These are phyloP conservation scores for Grosmannia huntii DNA, from an alignment of 2,329 filamentous ascomycete genomes.

Conservation along the genomic window DNA sequence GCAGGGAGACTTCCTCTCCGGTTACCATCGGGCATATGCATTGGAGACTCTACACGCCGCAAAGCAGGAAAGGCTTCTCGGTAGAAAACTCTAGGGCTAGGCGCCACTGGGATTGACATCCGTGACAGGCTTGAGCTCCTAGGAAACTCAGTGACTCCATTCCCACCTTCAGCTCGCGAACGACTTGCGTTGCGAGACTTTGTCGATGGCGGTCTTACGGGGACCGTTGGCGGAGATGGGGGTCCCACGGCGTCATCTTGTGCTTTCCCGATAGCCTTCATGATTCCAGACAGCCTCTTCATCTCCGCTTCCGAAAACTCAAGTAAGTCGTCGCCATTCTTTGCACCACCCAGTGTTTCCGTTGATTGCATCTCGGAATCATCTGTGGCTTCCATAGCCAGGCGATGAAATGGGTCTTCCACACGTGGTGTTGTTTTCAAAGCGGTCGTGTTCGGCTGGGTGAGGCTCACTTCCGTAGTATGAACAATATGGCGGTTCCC, in stretches of 20 bases:
- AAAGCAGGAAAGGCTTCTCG: not conserved
- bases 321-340: not conserved
- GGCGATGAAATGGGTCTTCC: no score
- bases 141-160: not conserved
- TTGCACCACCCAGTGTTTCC: not conserved
- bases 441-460: no score
- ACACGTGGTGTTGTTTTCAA: no score
- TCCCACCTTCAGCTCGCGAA: not conserved
- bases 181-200: constrained; percentile 25
- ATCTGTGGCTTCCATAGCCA: not conserved
- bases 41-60: not conserved
- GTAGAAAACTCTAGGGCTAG: constrained; percentile 17
- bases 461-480: no score
- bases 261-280: not conserved
- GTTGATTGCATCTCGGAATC: not conserved
- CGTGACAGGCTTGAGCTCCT: not conserved
- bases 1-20: not conserved
- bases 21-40: constrained; percentile 2
- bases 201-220: constrained; percentile 17
- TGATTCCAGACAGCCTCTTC: not conserved
- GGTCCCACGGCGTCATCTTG: not conserved
- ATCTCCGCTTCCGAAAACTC: not conserved
- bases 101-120: constrained; percentile 14
- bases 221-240: not conserved
- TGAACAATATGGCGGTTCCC: no score